Evolutionary conservation across 371 early-diverging fungal species (phyloP).

Genomic region (Actinomortierella ambigua): DNA sequence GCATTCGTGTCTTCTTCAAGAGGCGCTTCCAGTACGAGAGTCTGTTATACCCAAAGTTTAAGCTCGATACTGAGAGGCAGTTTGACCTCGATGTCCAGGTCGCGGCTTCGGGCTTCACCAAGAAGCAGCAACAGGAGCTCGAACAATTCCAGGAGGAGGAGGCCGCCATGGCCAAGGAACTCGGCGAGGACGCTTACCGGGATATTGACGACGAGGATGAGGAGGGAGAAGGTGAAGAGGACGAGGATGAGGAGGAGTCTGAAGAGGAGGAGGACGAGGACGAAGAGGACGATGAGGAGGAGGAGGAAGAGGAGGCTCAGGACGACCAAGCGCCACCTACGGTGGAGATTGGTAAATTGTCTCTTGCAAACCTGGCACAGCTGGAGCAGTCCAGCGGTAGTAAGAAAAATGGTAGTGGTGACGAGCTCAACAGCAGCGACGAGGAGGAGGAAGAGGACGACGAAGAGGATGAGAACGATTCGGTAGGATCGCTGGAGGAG

Average conservation of each 20-base stretch:
- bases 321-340: slow-evolving; percentile 2
- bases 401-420: slow-evolving; percentile 18
- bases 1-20: slow-evolving; percentile 95
- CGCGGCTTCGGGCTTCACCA: slow-evolving; percentile 93
- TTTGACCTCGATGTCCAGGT: slow-evolving; percentile 94
- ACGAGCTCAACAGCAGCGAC: slow-evolving; percentile 17
- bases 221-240: slow-evolving; percentile 35
- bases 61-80: slow-evolving; percentile 79
- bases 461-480: slow-evolving; percentile 36
- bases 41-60: slow-evolving; percentile 87
- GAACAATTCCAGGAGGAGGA: slow-evolving; percentile 65
- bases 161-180: slow-evolving; percentile 47
- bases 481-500: slow-evolving; percentile 43
- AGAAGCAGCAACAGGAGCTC: slow-evolving; percentile 87
- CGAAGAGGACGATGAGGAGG: slow-evolving; percentile 38
- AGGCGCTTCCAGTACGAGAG: slow-evolving; percentile 91
- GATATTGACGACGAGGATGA: slow-evolving; percentile 47
- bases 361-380: slow-evolving; percentile 39
- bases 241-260: slow-evolving; percentile 44
- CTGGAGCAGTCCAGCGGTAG: slow-evolving; percentile 31
- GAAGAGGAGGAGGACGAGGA: slow-evolving; percentile 39
- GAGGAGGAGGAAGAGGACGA: slow-evolving; percentile 45
- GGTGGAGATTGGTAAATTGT: slow-evolving; percentile 28
- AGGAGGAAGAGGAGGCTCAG: slow-evolving; percentile 8
- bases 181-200: slow-evolving; percentile 47